Evolutionary conservation across 2,329 filamentous ascomycete species (phyloP), one percentile per base, ranked within the genome.

Genomic region (Didymella keratinophila): DNA sequence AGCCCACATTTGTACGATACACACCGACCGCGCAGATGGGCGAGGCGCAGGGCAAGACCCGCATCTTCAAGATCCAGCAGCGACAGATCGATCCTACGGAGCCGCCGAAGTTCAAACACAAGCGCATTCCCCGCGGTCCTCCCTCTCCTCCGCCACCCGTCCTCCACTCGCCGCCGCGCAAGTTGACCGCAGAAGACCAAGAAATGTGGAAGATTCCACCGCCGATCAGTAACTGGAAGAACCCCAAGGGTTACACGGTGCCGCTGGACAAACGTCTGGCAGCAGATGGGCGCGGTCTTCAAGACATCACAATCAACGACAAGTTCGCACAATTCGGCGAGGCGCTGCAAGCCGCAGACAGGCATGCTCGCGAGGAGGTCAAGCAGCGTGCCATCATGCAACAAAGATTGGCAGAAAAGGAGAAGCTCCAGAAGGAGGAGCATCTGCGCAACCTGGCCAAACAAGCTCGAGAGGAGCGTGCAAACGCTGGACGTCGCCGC

Each of bases 1-100:
- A 97, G 58, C 88, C 95, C 6, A 98, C 94, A 0, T 99, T 93
- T 76, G 95, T 99, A 59, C 87, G 92, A 64, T 99, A 99, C 74
- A 98, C 93, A 16, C 95, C 95, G 4, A 92, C 93, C 66, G 94
- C 95, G 70, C 95, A 99, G 80, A 97, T 99, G 92, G 95, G 95
- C 12, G 92, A 93, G 76, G 86, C 82, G 23, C 87, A 86, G 37
- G 89, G 89, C 77, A 96, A 97, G 80, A 92, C 98, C 71, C 89
- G 95, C 14, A 97, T 99, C 65, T 96, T 99, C 87, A 98, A 98
- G 82, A 98, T 99, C 78, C 92, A 97, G 36, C 92, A 97, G 77
- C 85, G 92, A 55, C 94, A 98, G 76, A 85, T 89, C 67, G 95
- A 99, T 78, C 95, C 95, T 0, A 91, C 97, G 89, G 94, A 97